Evolutionary conservation across 352 stramenopile genomes (phyloP).

Genomic region (Globisporangium paroecandrum): DNA sequence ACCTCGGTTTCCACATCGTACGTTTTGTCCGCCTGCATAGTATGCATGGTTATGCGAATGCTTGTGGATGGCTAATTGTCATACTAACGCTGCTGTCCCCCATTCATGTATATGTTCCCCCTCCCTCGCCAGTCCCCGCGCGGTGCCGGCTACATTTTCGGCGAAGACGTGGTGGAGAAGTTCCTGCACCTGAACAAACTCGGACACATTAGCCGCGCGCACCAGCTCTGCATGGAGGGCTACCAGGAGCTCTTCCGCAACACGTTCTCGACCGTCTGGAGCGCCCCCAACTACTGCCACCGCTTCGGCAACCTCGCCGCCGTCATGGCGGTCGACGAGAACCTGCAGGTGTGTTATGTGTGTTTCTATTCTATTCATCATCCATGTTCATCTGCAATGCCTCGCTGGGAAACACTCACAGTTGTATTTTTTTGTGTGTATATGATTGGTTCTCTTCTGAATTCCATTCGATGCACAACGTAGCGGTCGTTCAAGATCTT

Average conservation of each 20-base stretch:
- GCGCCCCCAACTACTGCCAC: constrained; percentile 87
- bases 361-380: neutral
- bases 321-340: constrained; percentile 67
- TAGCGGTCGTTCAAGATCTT: constrained; percentile 86
- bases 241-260: constrained; percentile 76
- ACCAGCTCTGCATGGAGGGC: constrained; percentile 86
- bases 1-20: constrained; percentile 82
- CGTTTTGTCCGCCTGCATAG: neutral
- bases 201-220: constrained; percentile 70
- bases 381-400: neutral
- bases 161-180: constrained; percentile 78
- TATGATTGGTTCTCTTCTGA: neutral
- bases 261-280: constrained; percentile 82
- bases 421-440: neutral
- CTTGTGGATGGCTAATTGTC: neutral
- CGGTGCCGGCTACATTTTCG: constrained; percentile 86
- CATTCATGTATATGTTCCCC: neutral
- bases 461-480: constrained; percentile 4
- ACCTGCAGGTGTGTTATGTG: constrained; percentile 36
- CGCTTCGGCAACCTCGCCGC: constrained; percentile 73
- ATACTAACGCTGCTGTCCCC: neutral
- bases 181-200: constrained; percentile 84
- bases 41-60: neutral
- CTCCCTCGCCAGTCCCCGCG: constrained; percentile 44
- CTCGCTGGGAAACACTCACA: neutral